A percentile compares a stretch with the other conserved stretches of the same genome.
Conservation (phyloP, 2,329 filamentous ascomycete species). For the Diaporthe longicolla region DNA sequence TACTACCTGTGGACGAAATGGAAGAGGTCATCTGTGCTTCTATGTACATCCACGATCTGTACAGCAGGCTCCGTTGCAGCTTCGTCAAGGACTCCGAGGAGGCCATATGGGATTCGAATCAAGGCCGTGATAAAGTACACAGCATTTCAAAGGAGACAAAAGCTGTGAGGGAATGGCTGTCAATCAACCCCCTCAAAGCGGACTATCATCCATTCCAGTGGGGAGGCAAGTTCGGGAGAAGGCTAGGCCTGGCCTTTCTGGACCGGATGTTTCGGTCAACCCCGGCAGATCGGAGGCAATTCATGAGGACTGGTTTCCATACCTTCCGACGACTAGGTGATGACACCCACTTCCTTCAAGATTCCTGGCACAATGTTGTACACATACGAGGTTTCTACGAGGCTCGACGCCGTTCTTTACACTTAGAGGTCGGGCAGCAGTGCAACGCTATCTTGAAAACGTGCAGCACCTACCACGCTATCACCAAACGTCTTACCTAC, state of each 20-base stretch:
- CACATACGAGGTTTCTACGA: too few relatives aligned
- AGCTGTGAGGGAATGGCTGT: not conserved
- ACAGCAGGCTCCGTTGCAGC: not conserved
- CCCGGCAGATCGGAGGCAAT: not conserved
- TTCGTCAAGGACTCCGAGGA: not conserved
- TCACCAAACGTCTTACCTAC: rapidly evolving
- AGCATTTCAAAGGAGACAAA: not conserved
- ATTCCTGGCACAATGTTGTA: not conserved
- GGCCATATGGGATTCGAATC: not conserved
- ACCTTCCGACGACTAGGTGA: rapidly evolving
- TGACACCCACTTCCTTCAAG: rapidly evolving
- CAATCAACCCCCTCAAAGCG: rapidly evolving
- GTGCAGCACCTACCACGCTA: not conserved
- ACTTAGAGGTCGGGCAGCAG: not conserved
- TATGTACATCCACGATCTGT: not conserved
- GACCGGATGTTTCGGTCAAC: not conserved
- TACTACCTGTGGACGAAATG: not conserved
- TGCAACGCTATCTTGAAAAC: not conserved
- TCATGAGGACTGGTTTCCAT: not conserved
- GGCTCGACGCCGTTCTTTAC: too few relatives aligned
- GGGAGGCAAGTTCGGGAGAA: not conserved
- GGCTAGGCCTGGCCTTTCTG: not conserved
- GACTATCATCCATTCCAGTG: not conserved
- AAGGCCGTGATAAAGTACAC: too few relatives aligned
- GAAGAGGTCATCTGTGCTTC: not conserved